Conservation (phyloP, 2,329 filamentous ascomycete species). For the Plectosphaerella sp. region DNA sequence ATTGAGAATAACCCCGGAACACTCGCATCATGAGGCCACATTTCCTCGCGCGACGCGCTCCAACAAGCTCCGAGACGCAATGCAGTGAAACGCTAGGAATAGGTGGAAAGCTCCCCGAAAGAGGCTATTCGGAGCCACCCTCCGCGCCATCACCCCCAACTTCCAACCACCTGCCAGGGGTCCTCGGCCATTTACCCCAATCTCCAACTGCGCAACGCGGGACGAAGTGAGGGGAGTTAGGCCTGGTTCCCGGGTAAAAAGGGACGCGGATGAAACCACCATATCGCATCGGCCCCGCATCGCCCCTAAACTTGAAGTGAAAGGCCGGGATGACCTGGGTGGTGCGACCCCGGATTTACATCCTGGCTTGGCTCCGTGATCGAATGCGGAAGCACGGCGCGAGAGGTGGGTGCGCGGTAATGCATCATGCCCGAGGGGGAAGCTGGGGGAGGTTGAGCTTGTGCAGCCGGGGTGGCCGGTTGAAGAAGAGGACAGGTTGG, state of each 20-base stretch:
- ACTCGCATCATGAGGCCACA: background rate
- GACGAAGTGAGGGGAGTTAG: too few species aligned
- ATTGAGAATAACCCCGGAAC: too few species aligned
- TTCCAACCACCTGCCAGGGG: background rate
- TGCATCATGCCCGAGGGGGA: background rate
- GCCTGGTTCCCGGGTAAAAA: background rate
- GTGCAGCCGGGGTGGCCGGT: background rate
- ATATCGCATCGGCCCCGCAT: background rate
- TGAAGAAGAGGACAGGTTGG: background rate
- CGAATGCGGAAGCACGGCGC: background rate
- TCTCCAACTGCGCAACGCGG: background rate
- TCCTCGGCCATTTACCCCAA: background rate
- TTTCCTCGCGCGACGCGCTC: background rate
- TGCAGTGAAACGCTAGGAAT: too few species aligned
- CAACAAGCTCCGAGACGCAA: too few species aligned
- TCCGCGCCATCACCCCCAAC: constrained; percentile 1
- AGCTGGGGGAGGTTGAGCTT: background rate
- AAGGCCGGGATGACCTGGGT: background rate
- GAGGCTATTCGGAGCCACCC: constrained; percentile 1
- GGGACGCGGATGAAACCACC: background rate
- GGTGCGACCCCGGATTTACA: background rate
- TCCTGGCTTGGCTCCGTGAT: background rate
- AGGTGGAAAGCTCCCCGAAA: background rate
- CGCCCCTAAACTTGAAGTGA: background rate
- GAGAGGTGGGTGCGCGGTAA: background rate